phyloP scores from a whole-genome alignment of 345 rosid genomes.

The Isatis tinctoria region DNA sequence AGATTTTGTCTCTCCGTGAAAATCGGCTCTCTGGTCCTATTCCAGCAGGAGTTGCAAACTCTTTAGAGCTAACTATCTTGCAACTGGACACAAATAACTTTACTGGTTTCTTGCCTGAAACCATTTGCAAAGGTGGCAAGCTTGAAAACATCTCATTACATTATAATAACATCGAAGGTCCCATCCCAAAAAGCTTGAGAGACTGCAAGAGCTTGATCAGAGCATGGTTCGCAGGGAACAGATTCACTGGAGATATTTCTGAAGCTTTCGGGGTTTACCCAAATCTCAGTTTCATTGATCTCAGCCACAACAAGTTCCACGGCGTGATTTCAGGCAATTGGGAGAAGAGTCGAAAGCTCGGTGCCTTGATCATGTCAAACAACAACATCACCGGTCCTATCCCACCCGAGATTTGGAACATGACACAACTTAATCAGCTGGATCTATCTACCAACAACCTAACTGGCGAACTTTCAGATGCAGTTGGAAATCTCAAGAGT shows the following conservation, averaged over 20 bases:
- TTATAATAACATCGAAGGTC: conserved; percentile 27
- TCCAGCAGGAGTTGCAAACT: conserved; percentile 24
- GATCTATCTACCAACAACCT: conserved; percentile 29
- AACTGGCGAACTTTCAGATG: conserved; percentile 17
- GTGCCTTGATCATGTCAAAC: conserved; percentile 1
- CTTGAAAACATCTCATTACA: conserved; percentile 23
- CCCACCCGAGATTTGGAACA: neutral
- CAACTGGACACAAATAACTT: conserved; percentile 26
- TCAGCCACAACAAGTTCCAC: conserved; percentile 33
- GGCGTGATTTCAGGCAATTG: conserved; percentile 33
- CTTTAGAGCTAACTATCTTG: conserved; percentile 19
- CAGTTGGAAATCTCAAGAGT: neutral
- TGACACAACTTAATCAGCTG: neutral
- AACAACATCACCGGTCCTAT: too few relatives aligned
- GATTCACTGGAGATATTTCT: conserved; percentile 30
- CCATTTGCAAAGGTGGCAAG: conserved; percentile 33
- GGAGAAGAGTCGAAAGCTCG: conserved; percentile 28
- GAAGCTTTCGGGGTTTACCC: conserved; percentile 34
- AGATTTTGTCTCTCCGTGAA: too few relatives aligned
- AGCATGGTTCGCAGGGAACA: conserved; percentile 24
- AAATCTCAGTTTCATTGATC: conserved; percentile 15
- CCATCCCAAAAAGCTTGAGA: conserved; percentile 34
- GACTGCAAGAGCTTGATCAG: conserved; percentile 34
- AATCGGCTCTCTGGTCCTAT: neutral
- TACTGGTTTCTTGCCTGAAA: conserved; percentile 33